Base-by-base conservation (phyloP, 2,329 filamentous ascomycete genomes). In the Trichoderma brevicompactum region DNA sequence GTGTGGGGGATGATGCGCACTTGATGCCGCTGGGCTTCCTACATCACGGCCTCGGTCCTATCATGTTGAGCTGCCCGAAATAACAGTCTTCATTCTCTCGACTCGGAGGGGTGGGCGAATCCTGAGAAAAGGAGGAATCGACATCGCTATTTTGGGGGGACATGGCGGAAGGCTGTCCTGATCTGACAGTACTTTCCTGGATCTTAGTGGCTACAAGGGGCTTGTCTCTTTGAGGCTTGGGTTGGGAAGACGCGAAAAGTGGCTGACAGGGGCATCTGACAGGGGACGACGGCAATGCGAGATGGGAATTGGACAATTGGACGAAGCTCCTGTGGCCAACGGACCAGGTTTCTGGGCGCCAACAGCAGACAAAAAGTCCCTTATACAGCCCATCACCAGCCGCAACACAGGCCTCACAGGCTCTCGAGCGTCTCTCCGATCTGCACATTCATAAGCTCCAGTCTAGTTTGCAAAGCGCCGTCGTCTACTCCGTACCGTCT, bases 281-380 rank as follows among this genome's bases (percentile, higher is more conserved):
- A 54, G 49, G 55, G 63, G 52, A 48, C 17, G 46, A 40, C 41
- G 50, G 40, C 32, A 34, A 65, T 46, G 53, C 23, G 38, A 58
- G 40, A 52, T 65, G 62, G 54, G 58, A 60, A 62, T 61, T 65
- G 55, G 56, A 49, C 64, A 62, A 55, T 55, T 62, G 32, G n/a
- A 43, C 49, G 19, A 43, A 19, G 43, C 41, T 56, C 41, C 56
- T 50, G 56, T 50, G 23, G 43, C 43, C 50, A 65, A 65, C 56
- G 36, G 43, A 54, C 13, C 55, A 49, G 49, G 44, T 43, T n/a
- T 15, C 19, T 50, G 58, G 53, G 43, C 36, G 61, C 61, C 52
- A 64, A 56, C 61, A 49, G 44, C 61, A 19, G 43, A 49, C 61
- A 56, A 28, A 55, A 54, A 49, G 32, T 32, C 50, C 46, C 34